A percentile compares a stretch with the other conserved stretches of the same genome.
phyloP scores from a whole-genome alignment of 495 filamentous ascomycete genomes.

The Pyrenula massariospora region DNA sequence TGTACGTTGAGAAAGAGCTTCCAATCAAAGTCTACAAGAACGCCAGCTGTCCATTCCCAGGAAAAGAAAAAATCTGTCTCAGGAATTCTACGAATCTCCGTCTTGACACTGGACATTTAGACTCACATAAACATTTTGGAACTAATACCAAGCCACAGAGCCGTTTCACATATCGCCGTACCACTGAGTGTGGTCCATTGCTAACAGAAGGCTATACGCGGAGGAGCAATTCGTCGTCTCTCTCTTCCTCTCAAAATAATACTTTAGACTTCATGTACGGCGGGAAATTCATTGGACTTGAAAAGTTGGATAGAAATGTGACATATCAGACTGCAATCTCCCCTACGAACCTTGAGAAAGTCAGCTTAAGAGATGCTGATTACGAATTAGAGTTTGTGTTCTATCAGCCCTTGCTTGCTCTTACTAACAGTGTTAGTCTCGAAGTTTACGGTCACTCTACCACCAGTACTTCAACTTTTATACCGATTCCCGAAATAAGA shows the following conservation, averaged over 20 bases:
- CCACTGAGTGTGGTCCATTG: not conserved
- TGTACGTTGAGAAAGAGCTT: not conserved
- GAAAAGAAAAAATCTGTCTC: not conserved
- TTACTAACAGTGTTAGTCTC: not conserved
- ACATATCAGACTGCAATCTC: not conserved
- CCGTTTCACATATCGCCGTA: constrained; percentile 6
- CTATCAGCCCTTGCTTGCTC: not conserved
- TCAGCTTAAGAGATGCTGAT: not conserved
- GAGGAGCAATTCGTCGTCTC: not conserved
- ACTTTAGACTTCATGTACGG: not conserved
- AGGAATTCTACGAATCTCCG: not conserved
- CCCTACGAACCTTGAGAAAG: not conserved
- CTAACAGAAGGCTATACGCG: not conserved
- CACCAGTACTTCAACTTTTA: not conserved
- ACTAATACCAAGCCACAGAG: constrained; percentile 4
- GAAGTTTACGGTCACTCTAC: not conserved
- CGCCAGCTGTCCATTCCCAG: not conserved
- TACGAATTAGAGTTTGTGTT: not conserved
- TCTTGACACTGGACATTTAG: constrained; percentile 8
- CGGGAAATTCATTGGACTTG: not conserved
- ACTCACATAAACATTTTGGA: constrained; percentile 6
- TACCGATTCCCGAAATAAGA: not conserved
- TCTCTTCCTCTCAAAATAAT: not conserved
- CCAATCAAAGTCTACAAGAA: not conserved
- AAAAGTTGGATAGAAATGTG: not conserved